A percentile compares a stretch with the other conserved stretches of the same genome.
phyloP scores from a whole-genome alignment of 257 asterid genomes.

The Coffea eugenioides region DNA sequence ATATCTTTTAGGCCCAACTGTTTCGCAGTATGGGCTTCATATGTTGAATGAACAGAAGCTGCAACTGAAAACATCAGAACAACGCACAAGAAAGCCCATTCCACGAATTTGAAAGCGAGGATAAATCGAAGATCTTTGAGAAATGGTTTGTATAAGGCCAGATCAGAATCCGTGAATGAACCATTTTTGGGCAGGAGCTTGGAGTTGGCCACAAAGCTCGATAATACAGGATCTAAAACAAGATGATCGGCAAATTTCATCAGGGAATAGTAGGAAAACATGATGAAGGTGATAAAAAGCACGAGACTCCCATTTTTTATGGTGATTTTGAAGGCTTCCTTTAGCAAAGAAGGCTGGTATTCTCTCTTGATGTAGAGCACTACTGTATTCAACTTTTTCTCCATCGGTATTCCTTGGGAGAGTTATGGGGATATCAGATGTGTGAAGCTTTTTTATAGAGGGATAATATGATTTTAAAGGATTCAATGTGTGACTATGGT shows the following conservation, averaged over 20 bases:
- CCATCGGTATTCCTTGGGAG: conserved; percentile 2
- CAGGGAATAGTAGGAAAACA: background rate
- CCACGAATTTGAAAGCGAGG: background rate
- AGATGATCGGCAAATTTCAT: background rate
- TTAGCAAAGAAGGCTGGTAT: conserved; percentile 10
- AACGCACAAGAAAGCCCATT: background rate
- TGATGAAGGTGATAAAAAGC: conserved; percentile 5
- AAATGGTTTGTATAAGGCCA: background rate
- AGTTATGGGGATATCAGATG: too few species aligned
- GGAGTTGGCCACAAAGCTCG: background rate
- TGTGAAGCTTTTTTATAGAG: background rate
- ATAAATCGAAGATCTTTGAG: conserved; percentile 12
- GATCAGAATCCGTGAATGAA: background rate
- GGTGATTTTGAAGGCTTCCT: conserved; percentile 10
- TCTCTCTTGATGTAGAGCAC: background rate
- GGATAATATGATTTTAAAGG: background rate
- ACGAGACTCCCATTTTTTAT: conserved; percentile 5
- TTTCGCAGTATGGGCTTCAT: conserved; percentile 12
- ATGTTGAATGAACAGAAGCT: conserved; percentile 4
- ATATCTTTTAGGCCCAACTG: background rate
- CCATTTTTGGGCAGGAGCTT: background rate
- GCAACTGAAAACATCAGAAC: background rate
- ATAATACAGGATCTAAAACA: background rate
- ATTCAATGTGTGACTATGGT: background rate
- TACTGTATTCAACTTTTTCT: background rate